These are phyloP conservation scores for Mrakia blollopis DNA, from an alignment of 768 basidiomycete genomes.

Conservation along the genomic window DNA sequence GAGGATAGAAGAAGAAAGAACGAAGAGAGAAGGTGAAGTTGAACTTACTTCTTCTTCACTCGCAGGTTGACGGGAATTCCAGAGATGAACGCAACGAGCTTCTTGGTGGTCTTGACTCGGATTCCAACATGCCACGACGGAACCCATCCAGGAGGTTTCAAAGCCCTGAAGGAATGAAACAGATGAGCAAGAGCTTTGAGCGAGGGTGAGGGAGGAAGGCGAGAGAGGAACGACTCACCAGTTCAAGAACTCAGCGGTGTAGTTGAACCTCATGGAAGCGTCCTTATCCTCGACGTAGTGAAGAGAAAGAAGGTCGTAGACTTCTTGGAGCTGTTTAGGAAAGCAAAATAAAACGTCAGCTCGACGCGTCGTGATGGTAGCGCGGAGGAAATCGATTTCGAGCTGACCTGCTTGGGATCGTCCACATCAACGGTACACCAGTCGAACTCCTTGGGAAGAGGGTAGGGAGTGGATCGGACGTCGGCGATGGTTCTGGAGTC, in stretches of 20 bases:
- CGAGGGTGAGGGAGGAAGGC: neutral
- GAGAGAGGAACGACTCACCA: conserved; percentile 55
- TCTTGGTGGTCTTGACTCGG: conserved; percentile 80
- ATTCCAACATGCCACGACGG: conserved; percentile 97
- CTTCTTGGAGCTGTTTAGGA: conserved; percentile 68
- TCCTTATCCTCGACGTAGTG: conserved; percentile 97
- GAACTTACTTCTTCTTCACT: conserved; percentile 38
- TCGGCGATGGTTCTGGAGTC: conserved; percentile 65
- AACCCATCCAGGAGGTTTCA: conserved; percentile 86
- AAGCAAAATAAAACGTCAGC: neutral
- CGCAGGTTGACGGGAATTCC: conserved; percentile 81
- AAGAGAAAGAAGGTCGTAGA: conserved; percentile 81
- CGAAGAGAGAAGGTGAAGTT: neutral
- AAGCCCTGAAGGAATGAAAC: conserved; percentile 58
- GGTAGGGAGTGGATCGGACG: conserved; percentile 81
- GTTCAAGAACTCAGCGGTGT: conserved; percentile 85
- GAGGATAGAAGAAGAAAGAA: neutral
- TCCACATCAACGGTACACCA: conserved; percentile 80
- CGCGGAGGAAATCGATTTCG: no score
- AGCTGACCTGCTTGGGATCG: conserved; percentile 62
- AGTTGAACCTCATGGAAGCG: conserved; percentile 93
- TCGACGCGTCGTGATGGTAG: no score
- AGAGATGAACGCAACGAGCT: conserved; percentile 93
- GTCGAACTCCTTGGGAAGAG: conserved; percentile 84
- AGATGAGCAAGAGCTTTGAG: conserved; percentile 20